Conservation (phyloP, 768 basidiomycete genomes). For the Cystobasidium tubakii region DNA sequence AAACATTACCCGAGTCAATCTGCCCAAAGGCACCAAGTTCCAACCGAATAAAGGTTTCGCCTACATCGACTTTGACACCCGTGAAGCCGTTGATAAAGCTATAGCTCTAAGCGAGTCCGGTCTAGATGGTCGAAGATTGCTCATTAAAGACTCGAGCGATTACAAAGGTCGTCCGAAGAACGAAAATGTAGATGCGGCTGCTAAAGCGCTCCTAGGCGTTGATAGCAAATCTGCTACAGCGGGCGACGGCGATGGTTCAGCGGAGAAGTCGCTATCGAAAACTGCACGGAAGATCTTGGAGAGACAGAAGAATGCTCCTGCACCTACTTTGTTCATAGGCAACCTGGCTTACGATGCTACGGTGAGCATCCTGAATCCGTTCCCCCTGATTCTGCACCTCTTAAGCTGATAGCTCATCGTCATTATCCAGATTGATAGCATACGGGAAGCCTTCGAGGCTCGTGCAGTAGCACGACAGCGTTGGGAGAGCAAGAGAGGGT, state of each 20-base stretch:
- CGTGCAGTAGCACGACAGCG: slow-evolving; percentile 53
- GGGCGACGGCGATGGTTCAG: slow-evolving; percentile 20
- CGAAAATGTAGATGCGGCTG: slow-evolving; percentile 28
- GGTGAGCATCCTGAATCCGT: slow-evolving; percentile 10
- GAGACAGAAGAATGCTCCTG: slow-evolving; percentile 73
- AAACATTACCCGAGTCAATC: slow-evolving; percentile 71
- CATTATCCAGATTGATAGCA: slow-evolving; percentile 55
- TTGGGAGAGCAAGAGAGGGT: slow-evolving; percentile 46
- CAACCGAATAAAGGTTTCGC: slow-evolving; percentile 87
- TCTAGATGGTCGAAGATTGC: slow-evolving; percentile 73
- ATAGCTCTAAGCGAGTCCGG: slow-evolving; percentile 74
- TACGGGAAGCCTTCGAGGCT: slow-evolving; percentile 66
- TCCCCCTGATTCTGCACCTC: background rate
- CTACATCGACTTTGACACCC: slow-evolving; percentile 83
- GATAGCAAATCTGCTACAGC: background rate
- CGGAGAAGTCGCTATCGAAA: slow-evolving; percentile 42
- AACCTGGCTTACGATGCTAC: slow-evolving; percentile 89
- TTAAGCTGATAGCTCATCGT: background rate
- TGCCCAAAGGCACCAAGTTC: slow-evolving; percentile 62
- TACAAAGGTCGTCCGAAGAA: slow-evolving; percentile 41
- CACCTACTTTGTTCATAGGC: slow-evolving; percentile 81
- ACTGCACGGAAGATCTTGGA: slow-evolving; percentile 61
- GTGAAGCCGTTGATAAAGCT: slow-evolving; percentile 67
- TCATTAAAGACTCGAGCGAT: slow-evolving; percentile 82
- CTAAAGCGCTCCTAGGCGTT: slow-evolving; percentile 21